These are phyloP conservation scores for Dichomitus squalens DNA, from an alignment of 1,284 basidiomycete species.

Conservation along the genomic window DNA sequence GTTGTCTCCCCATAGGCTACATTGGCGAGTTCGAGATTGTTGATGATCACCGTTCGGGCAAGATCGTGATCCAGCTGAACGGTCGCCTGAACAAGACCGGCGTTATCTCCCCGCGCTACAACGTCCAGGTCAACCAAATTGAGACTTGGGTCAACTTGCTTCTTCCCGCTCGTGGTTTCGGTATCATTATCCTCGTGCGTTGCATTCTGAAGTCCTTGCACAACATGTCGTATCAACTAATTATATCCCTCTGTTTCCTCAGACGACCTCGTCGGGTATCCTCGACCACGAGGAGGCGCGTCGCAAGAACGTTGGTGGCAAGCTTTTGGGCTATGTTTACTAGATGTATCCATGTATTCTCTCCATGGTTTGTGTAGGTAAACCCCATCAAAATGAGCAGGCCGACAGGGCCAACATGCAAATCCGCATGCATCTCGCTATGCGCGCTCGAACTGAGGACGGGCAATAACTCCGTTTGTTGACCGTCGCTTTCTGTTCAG, in stretches of 20 bases:
- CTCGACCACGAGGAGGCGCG: constrained; percentile 99
- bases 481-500: no score
- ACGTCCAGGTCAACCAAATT: constrained; percentile 92
- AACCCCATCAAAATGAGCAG: constrained; percentile 21
- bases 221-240: constrained; percentile 2
- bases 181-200: constrained; percentile 87
- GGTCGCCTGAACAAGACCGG: constrained; percentile 99
- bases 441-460: no score
- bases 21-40: constrained; percentile 99
- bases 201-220: neutral
- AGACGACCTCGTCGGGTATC: constrained; percentile 98
- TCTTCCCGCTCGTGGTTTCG: constrained; percentile 94
- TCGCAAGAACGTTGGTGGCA: constrained; percentile 96
- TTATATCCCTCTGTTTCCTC: neutral
- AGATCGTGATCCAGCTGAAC: constrained; percentile 98
- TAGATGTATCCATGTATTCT: constrained; percentile 41
- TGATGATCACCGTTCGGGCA: constrained; percentile 98
- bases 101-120: constrained; percentile 98
- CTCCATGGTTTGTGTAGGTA: constrained; percentile 22
- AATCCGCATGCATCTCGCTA: no score
- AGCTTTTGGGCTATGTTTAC: constrained; percentile 86
- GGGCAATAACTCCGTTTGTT: no score
- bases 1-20: constrained; percentile 66
- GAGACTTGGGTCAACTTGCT: constrained; percentile 95
- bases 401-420: constrained; percentile 16